Evolutionary conservation across 306 rosid species (phyloP), one percentile per base, ranked within the genome.

Genomic region (Pyrus betulifolia): DNA sequence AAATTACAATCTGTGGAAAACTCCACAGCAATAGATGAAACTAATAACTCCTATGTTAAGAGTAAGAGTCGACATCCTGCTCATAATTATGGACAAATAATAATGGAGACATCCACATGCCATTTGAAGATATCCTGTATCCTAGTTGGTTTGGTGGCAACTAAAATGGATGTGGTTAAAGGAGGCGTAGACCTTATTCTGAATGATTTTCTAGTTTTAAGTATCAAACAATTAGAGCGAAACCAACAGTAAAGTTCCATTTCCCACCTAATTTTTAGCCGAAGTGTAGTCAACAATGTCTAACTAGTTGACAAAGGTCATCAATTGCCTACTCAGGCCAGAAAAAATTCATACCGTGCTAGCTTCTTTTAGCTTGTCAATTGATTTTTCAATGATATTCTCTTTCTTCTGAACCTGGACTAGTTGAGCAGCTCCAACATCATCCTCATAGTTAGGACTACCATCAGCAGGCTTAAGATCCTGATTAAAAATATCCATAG

Each of bases 341-440:
- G 55, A 11, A 62, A 57, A 27, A 51, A 63, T 67, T 78, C 87
- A 75, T 92, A 95, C 98, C 78, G 88, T 88, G 84, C 93, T 82
- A 49, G 97, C 78, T 92, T 92, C 93, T 83, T 89, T 91, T 44
- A 95, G 85, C 84, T 91, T 92, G 82, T 83, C 88, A 31, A 92
- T 22, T 63, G 97, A 92, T 78, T 87, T 90, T 72, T 89, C 91
- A 59, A 95, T 78, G 57, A 91, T 67, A 71, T 85, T 84, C 84
- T 84, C 96, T 79, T 87, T 91, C 86, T 79, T 88, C 80, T 81
- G 87, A 88, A 87, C 88, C 77, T 74, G 87, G 72, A 74, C 84
- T 68, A 95, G 27, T 79, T 82, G 90, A 78, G 82, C 74, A 70
- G 65, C 81, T 77, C 82, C 84, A 61, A 75, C 57, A 76, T 71